These are phyloP conservation scores for Ustilago cynodontis DNA, from an alignment of 1,284 basidiomycete genomes.

Conservation along the genomic window DNA sequence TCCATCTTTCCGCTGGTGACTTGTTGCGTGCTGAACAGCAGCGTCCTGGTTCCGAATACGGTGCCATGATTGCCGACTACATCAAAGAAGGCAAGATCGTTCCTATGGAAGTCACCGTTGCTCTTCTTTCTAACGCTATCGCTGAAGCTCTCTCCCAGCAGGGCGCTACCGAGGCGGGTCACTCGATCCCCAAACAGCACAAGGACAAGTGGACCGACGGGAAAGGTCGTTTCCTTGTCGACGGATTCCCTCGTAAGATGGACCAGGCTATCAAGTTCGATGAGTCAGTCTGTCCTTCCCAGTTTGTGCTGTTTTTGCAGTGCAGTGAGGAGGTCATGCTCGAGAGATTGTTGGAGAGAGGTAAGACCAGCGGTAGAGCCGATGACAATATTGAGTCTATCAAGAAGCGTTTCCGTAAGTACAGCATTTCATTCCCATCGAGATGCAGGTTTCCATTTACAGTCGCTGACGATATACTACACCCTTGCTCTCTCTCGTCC, in stretches of 20 bases:
- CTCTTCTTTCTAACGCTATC: constrained; percentile 95
- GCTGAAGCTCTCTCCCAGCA: constrained; percentile 73
- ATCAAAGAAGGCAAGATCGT: constrained; percentile 96
- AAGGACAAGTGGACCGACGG: constrained; percentile 78
- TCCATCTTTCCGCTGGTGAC: constrained; percentile 96
- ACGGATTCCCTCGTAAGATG: constrained; percentile 98
- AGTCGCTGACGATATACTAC: no score
- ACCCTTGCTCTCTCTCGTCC: background rate
- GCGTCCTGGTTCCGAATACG: constrained; percentile 86
- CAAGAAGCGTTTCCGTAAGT: constrained; percentile 91
- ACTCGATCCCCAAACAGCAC: constrained; percentile 40
- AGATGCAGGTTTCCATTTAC: no score
- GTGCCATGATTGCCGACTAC: constrained; percentile 86
- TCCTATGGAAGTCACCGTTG: constrained; percentile 96
- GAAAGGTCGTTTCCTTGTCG: constrained; percentile 89
- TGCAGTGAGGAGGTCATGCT: constrained; percentile 91
- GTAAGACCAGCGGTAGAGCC: constrained; percentile 92
- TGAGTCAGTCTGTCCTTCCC: constrained; percentile 80
- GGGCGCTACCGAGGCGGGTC: constrained; percentile 30
- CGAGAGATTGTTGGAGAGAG: constrained; percentile 84
- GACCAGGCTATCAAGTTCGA: constrained; percentile 97
- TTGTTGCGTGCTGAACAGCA: constrained; percentile 93
- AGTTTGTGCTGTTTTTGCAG: constrained; percentile 87
- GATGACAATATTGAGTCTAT: constrained; percentile 97
- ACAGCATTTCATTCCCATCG: background rate